Conservation (phyloP, 2,329 filamentous ascomycete genomes). For the Didymella pinodella region DNA sequence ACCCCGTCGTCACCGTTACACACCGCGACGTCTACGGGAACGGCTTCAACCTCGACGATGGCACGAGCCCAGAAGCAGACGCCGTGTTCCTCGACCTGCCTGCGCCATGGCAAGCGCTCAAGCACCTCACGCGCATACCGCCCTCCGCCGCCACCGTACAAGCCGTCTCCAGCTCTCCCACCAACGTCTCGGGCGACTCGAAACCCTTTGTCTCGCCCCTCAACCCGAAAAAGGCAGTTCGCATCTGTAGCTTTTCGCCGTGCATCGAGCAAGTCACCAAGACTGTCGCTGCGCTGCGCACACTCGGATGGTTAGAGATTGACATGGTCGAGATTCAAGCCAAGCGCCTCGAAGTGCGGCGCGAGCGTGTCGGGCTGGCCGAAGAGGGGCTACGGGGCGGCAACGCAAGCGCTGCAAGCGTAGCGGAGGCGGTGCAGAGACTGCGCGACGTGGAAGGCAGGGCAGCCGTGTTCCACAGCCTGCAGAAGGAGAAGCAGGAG, state of each 20-base stretch:
- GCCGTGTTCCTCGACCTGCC: constrained; percentile 82
- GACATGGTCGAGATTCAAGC: constrained; percentile 91
- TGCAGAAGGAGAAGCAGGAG: constrained; percentile 51
- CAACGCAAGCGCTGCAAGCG: constrained; percentile 74
- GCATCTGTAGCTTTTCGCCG: constrained; percentile 94
- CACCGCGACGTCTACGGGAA: constrained; percentile 81
- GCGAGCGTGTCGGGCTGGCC: constrained; percentile 79
- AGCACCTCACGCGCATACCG: constrained; percentile 70
- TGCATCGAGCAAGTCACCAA: constrained; percentile 95
- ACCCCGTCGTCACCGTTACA: constrained; percentile 72
- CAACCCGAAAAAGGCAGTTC: constrained; percentile 73
- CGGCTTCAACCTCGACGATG: constrained; percentile 68
- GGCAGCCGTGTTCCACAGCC: constrained; percentile 68
- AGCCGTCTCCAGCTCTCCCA: constrained; percentile 20
- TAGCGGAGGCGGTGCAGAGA: constrained; percentile 78
- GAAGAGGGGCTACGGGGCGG: constrained; percentile 71
- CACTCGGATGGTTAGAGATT: constrained; percentile 87
- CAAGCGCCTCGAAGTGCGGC: constrained; percentile 78
- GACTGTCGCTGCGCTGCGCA: constrained; percentile 81
- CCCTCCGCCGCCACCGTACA: constrained; percentile 36
- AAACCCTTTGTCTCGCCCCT: constrained; percentile 61
- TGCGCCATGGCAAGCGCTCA: constrained; percentile 80
- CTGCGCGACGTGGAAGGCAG: constrained; percentile 77
- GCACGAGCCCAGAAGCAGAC: constrained; percentile 59
- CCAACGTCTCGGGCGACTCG: not conserved